These are phyloP conservation scores for Marvania coccoides DNA, from an alignment of 139 green algal species.

Conservation along the genomic window DNA sequence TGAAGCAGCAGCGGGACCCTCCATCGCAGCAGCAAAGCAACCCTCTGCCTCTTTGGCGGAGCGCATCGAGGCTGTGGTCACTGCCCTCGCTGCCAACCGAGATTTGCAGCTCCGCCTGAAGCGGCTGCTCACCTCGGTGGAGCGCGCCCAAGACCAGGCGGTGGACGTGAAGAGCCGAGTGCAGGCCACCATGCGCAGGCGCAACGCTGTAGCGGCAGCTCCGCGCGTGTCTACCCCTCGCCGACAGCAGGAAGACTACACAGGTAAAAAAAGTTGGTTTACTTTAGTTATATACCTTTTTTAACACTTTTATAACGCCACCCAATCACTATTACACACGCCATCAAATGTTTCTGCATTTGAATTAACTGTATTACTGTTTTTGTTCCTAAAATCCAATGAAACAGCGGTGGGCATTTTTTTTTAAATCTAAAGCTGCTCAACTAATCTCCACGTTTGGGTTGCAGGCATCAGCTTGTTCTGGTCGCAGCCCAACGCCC, in stretches of 20 bases:
- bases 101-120: constrained; percentile 10
- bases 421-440: too few relatives aligned
- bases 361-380: too few relatives aligned
- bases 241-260: background rate
- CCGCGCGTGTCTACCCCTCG: background rate
- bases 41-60: background rate
- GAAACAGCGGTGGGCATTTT: too few relatives aligned
- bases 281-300: too few relatives aligned
- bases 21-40: background rate
- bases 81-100: background rate
- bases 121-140: constrained; percentile 9
- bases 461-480: background rate
- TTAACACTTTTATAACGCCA: too few relatives aligned
- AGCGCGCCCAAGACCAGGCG: background rate
- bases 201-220: background rate
- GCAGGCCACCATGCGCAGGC: background rate
- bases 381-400: too few relatives aligned
- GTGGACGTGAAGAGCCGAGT: background rate
- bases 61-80: background rate
- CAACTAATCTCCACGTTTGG: too few relatives aligned
- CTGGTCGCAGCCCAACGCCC: background rate
- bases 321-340: too few relatives aligned
- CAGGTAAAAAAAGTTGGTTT: too few relatives aligned
- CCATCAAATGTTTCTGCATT: too few relatives aligned
- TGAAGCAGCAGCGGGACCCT: background rate